Base-by-base conservation (phyloP, 768 basidiomycete genomes). In the Boletus rex-veris region DNA sequence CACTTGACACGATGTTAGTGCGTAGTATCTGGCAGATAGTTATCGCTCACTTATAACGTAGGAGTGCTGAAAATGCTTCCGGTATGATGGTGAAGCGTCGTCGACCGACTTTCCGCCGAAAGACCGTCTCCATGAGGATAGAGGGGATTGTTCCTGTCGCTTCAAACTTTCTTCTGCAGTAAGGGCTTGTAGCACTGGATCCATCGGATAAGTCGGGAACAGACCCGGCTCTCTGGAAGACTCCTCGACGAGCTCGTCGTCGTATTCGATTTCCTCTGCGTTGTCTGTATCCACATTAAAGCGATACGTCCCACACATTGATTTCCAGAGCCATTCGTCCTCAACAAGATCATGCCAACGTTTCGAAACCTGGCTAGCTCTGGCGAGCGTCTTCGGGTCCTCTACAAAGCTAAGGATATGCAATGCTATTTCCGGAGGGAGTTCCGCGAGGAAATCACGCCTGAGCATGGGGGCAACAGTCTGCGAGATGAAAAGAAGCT, bases 291-390 rank as follows among this genome's bases (percentile, higher is more conserved):
- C 62, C 49, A 52, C 36, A 50, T 65, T 62, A 59, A 84, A 88
- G 7, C 77, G 78, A 64, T 84, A 80, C 16, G 73, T 62, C 11
- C 73, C 68, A 63, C 87, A 92, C 82, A 96, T 82, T 11, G 76
- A 62, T 68, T 82, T 84, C 95, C 94, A 98, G 11, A 90, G 75
- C 58, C 75, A 78, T 58, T 95, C 91, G 62, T 93, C 92, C 42
- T 77, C 71, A 7, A 86, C 76, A 7, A 97, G 77, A 15, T 67
- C 71, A 14, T 77, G 71, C 95, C 95, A 98, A 45, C 77, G 76
- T 49, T 75, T 74, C 60, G 85, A 87, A 28, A 95, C 94, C 33
- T 80, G 77, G 38, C 80, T 75, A 0, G 87, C 87, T 11, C 90
- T 75, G 0, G 83, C 75, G 10, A 97, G 82, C 0, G 87, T 85